Evolutionary conservation across 2,329 filamentous ascomycete species (phyloP), one percentile per base, ranked within the genome.

Genomic region (Epichloe elymi): DNA sequence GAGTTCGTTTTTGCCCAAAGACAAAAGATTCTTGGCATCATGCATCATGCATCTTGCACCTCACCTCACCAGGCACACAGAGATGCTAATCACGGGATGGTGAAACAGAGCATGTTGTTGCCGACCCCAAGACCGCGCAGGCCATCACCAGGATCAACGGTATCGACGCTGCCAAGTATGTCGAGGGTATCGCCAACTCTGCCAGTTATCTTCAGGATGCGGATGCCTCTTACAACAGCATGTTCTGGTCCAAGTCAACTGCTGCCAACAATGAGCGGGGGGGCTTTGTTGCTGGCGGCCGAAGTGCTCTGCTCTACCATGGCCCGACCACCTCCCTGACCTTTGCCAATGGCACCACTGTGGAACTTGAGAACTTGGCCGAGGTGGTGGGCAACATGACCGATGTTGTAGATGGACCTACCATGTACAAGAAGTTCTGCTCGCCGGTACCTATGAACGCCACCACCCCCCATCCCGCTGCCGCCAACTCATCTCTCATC

Each of bases 221-320:
- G 11, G 62, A 64, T 36, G 53, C 60, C 4, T 62, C 62, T 1
- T 71, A 70, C 59, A 71, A 70, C 58, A 60, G 58, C 48, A 63
- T 69, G 63, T 70, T 70, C 50, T 67, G 58, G 45, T 51, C 57
- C 45, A 56, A 59, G 48, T 48, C 51, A 26, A 57, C 54, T 2
- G 57, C 55, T 4, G 52, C 55, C 8, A 52, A 39, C 8, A 46
- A 49, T 2, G 49, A 49, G 2, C 55, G 5, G 67, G 67, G 23
- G 23, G 61, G 59, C 48, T 69, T 69, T 51, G 49, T 54, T n/a
- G 46, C 47, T 15, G 60, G 60, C n/a, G 65, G 66, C 33, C 64
- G 65, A 45, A 49, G 51, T 23, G 48, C 50, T n/a, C 48, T 56
- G 17, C 49, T 61, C 40, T 64, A 64, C 51, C 59, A 51, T 4